These are phyloP conservation scores for Ophiostoma ips DNA, from an alignment of 2,329 filamentous ascomycete genomes.

Conservation along the genomic window DNA sequence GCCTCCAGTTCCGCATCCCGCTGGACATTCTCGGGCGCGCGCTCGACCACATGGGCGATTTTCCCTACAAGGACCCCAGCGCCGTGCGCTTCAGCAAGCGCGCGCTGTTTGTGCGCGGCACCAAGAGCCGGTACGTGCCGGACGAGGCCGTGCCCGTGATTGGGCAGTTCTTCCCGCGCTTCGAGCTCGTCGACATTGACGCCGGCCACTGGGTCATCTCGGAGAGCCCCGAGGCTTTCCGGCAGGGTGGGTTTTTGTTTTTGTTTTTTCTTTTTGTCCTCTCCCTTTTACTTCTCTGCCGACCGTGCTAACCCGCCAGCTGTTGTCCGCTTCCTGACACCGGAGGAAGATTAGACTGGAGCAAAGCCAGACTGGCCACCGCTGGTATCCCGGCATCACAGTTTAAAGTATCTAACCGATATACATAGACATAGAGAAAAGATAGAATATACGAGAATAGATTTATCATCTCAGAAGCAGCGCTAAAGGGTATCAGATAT, in stretches of 20 bases:
- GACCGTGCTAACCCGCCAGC: constrained; percentile 18
- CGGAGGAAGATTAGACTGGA: constrained; percentile 16
- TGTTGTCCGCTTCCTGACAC: constrained; percentile 22
- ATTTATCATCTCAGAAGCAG: neutral
- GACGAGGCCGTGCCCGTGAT: constrained; percentile 70
- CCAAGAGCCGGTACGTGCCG: constrained; percentile 62
- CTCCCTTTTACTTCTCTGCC: neutral
- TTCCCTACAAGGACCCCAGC: constrained; percentile 69
- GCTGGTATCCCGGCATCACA: neutral
- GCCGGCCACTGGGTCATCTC: constrained; percentile 80
- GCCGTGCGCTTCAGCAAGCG: constrained; percentile 57
- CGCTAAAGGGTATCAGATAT: neutral
- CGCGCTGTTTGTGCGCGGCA: constrained; percentile 69
- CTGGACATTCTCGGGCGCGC: constrained; percentile 53
- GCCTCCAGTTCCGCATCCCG: constrained; percentile 66
- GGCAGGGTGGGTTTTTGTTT: constrained; percentile 42
- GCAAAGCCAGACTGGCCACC: neutral
- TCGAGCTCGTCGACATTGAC: constrained; percentile 59
- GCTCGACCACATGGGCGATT: constrained; percentile 69
- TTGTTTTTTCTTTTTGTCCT: constrained; percentile 15
- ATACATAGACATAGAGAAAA: neutral
- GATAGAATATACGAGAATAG: neutral
- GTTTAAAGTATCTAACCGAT: neutral
- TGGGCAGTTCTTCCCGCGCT: constrained; percentile 69
- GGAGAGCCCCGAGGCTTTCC: constrained; percentile 72